Evolutionary conservation across 495 filamentous ascomycete species (phyloP).

Genomic region (Annulohypoxylon moriforme): DNA sequence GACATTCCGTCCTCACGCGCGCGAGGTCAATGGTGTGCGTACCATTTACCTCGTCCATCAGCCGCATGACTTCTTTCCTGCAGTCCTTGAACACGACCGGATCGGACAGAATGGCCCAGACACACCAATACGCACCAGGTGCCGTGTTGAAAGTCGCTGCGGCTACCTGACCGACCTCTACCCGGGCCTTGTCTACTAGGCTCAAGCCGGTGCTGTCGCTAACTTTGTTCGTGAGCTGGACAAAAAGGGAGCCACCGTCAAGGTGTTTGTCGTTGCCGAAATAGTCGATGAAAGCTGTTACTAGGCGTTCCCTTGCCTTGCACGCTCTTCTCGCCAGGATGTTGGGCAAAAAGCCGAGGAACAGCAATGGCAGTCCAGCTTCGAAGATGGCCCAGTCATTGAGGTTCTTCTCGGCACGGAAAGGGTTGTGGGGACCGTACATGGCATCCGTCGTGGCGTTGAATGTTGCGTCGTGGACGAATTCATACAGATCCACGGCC

Average conservation of each 20-base stretch:
- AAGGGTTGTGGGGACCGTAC: conserved; percentile 5
- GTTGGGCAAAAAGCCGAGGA: conserved; percentile 1
- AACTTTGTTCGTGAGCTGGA: conserved; percentile 8
- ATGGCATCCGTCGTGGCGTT: conserved; percentile 6
- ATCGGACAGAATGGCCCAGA: not conserved
- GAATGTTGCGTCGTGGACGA: conserved; percentile 8
- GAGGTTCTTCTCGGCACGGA: conserved; percentile 5
- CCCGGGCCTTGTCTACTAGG: conserved; percentile 2
- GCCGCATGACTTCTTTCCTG: not conserved
- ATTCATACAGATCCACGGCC: conserved; percentile 3
- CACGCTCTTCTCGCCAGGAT: conserved; percentile 1
- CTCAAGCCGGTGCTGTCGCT: not conserved
- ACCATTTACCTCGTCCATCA: conserved; percentile 1
- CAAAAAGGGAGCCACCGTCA: conserved; percentile 3
- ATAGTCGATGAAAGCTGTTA: conserved; percentile 6
- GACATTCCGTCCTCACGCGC: not conserved
- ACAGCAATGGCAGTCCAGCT: conserved; percentile 4
- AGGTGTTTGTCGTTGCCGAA: conserved; percentile 8
- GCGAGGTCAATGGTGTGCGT: conserved; percentile 2
- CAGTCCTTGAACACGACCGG: conserved; percentile 2
- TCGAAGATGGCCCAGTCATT: conserved; percentile 6
- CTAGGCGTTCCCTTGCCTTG: conserved; percentile 2
- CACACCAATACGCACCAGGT: not conserved
- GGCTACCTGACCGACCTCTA: conserved; percentile 7
- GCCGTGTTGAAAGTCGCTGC: conserved; percentile 6